phyloP scores from a whole-genome alignment of 306 rosid genomes.

The Styphnolobium japonicum region DNA sequence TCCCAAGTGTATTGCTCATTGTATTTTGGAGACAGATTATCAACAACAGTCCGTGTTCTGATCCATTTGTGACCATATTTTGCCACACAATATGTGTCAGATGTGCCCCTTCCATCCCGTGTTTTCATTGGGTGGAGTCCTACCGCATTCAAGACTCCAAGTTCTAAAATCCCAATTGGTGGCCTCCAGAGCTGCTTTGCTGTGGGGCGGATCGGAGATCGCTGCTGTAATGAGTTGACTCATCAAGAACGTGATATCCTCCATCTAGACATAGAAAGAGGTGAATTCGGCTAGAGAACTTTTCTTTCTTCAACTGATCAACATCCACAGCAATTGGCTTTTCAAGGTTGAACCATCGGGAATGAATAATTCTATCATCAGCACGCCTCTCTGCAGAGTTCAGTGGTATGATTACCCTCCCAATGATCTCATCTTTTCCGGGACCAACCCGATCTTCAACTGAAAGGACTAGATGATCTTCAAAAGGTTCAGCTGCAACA shows the following conservation, averaged over 20 bases:
- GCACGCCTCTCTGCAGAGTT: constrained; percentile 35
- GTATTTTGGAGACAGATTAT: constrained; percentile 41
- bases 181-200: constrained; percentile 52
- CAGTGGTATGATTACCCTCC: constrained; percentile 38
- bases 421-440: constrained; percentile 42
- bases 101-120: constrained; percentile 41
- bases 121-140: constrained; percentile 54
- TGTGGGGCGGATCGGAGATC: constrained; percentile 57
- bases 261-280: constrained; percentile 57
- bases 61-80: constrained; percentile 61
- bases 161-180: constrained; percentile 48
- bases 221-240: constrained; percentile 53
- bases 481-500: constrained; percentile 54
- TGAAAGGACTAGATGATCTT: constrained; percentile 43
- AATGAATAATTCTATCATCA: constrained; percentile 41
- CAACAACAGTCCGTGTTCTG: constrained; percentile 47
- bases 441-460: constrained; percentile 51
- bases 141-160: constrained; percentile 44
- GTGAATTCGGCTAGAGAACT: constrained; percentile 50
- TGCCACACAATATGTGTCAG: constrained; percentile 51
- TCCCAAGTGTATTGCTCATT: constrained; percentile 64
- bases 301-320: constrained; percentile 43
- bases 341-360: constrained; percentile 48
- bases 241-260: constrained; percentile 63
- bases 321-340: constrained; percentile 44